Percentiles rank a stretch among this genome's conserved stretches.
Evolutionary conservation across 176 grass and related monocot species (phyloP).

Genomic region (Sorghum bicolor): Sorghum_bicolor_NCBIv3 NC_012875.2:58936501-58937000

Average conservation of each 20-base stretch:
- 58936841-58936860: too few relatives aligned
- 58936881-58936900: too few relatives aligned
- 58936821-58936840: too few relatives aligned
- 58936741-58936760: not conserved
- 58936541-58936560: not conserved
- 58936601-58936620: not conserved
- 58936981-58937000: too few relatives aligned
- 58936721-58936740: not conserved
- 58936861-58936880: too few relatives aligned
- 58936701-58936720: not conserved
- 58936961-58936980: too few relatives aligned
- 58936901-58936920: too few relatives aligned
- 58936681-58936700: not conserved
- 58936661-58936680: not conserved
- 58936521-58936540: not conserved
- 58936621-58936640: not conserved
- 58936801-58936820: too few relatives aligned
- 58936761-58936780: slow-evolving; percentile 1
- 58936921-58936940: too few relatives aligned
- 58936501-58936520: not conserved
- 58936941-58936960: too few relatives aligned
- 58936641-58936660: not conserved
- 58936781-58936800: too few relatives aligned
- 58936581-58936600: not conserved
- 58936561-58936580: not conserved